A percentile compares a stretch with the other conserved stretches of the same genome.
These are phyloP conservation scores for Cystobasidium onofrii DNA, from an alignment of 768 basidiomycete genomes.

Conservation along the genomic window DNA sequence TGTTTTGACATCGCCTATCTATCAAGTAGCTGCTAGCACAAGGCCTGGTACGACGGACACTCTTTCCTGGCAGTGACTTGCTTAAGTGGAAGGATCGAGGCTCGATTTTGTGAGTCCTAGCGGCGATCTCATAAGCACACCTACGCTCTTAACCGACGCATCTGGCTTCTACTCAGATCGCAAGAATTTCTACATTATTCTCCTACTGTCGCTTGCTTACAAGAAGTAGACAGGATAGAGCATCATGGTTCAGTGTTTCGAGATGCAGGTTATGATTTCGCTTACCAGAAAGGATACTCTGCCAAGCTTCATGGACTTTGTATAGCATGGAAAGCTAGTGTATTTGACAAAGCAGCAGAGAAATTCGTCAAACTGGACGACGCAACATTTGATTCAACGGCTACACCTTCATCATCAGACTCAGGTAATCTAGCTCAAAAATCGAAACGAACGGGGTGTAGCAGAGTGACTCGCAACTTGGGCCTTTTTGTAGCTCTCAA, in stretches of 20 bases:
- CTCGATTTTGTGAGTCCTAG: not conserved
- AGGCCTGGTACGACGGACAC: constrained; percentile 27
- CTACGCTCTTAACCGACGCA: not conserved
- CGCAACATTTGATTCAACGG: not conserved
- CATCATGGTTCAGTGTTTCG: constrained; percentile 3
- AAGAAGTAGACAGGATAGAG: constrained; percentile 29
- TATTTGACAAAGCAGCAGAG: constrained; percentile 3
- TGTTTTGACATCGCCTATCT: not conserved
- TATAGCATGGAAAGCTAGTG: constrained; percentile 25
- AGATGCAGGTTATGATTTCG: constrained; percentile 19
- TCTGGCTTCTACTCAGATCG: not conserved
- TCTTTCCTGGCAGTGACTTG: constrained; percentile 33
- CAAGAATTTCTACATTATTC: constrained; percentile 23
- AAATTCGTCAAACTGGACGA: constrained; percentile 31
- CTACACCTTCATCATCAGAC: not conserved
- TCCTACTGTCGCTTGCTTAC: constrained; percentile 29
- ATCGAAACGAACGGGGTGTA: constrained; percentile 23
- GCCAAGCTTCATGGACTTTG: constrained; percentile 29
- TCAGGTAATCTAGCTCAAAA: not conserved
- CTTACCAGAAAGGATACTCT: constrained; percentile 26
- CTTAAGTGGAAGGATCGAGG: constrained; percentile 34
- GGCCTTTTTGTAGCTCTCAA: constrained; percentile 29
- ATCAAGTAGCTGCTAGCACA: constrained; percentile 19
- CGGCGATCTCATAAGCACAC: not conserved
- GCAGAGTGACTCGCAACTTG: constrained; percentile 31